phyloP scores from a whole-genome alignment of 129 eudicot genomes.

The Flaveria ramosissima region DNA sequence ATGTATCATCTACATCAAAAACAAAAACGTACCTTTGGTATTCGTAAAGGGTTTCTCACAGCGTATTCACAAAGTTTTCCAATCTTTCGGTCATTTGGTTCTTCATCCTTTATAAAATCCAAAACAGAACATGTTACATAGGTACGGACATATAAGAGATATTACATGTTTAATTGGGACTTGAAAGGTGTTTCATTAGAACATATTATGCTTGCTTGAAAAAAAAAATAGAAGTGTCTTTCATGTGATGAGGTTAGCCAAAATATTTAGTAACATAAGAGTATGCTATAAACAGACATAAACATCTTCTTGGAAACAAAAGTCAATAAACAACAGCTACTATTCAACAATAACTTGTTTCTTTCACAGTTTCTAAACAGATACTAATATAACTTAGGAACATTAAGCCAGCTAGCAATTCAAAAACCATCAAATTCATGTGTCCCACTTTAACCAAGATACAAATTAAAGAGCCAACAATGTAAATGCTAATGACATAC shows the following conservation, averaged over 20 bases:
- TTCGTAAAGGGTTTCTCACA: conserved; percentile 75
- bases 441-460: neutral
- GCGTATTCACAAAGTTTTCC: conserved; percentile 83
- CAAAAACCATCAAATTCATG: neutral
- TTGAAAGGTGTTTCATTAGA: neutral
- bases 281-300: neutral
- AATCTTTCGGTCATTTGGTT: conserved; percentile 74
- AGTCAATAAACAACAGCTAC: neutral
- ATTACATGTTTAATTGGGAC: neutral
- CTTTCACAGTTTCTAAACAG: neutral
- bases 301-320: neutral
- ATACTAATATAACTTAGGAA: neutral
- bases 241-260: neutral
- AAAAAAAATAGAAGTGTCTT: neutral
- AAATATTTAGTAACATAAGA: neutral
- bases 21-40: conserved; percentile 61
- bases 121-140: conserved; percentile 14
- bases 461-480: neutral
- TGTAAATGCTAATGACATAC: neutral
- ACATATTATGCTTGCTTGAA: neutral
- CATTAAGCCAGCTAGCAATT: neutral
- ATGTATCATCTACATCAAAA: conserved; percentile 10
- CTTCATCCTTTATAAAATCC: conserved; percentile 52
- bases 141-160: conserved; percentile 12
- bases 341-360: neutral